Percentiles rank a stretch among this genome's conserved stretches.
These are phyloP conservation scores for Malus sieversii DNA, from an alignment of 306 rosid genomes.

Conservation along the genomic window DNA sequence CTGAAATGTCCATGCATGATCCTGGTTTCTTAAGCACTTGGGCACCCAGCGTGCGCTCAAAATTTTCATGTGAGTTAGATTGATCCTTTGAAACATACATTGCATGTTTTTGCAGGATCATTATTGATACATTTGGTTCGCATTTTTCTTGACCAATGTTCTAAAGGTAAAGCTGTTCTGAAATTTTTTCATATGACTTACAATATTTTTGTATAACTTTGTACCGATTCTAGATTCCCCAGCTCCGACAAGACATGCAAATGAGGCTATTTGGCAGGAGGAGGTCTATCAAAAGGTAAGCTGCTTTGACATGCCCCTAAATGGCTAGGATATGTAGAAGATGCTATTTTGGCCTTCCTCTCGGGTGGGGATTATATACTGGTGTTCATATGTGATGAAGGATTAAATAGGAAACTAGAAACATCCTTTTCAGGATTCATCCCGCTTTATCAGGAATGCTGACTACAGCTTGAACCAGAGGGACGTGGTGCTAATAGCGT, in stretches of 20 bases:
- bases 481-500: neutral
- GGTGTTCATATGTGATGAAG: neutral
- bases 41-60: neutral
- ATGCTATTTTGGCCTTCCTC: too few relatives aligned
- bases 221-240: slow-evolving; percentile 69
- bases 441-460: neutral
- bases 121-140: neutral
- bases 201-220: slow-evolving; percentile 6
- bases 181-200: too few relatives aligned
- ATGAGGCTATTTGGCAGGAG: slow-evolving; percentile 79
- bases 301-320: neutral
- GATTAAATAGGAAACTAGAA: neutral
- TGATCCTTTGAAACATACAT: too few relatives aligned
- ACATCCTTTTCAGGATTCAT: neutral
- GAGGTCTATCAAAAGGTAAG: slow-evolving; percentile 74
- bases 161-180: neutral
- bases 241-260: slow-evolving; percentile 55
- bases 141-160: neutral
- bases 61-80: too few relatives aligned
- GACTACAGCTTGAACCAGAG: neutral
- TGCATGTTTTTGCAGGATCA: neutral
- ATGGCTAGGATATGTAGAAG: neutral
- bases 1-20: too few relatives aligned
- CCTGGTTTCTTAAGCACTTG: too few relatives aligned
- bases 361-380: neutral